Evolutionary conservation across 2,329 filamentous ascomycete species (phyloP), one percentile per base, ranked within the genome.

Genomic region (Penicillium expansum): DNA sequence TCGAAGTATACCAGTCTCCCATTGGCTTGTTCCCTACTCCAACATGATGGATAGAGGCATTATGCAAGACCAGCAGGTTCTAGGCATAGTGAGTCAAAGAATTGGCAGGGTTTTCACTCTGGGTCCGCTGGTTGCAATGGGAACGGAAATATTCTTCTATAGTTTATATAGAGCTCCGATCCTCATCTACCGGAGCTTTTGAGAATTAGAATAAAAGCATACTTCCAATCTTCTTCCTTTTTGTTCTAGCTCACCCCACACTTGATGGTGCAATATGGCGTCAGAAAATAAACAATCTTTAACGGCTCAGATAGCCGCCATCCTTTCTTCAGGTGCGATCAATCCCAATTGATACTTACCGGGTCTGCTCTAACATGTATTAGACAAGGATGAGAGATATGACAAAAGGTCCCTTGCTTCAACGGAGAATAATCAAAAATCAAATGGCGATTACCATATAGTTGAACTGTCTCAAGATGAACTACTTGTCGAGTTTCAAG

Each of bases 401-500:
- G 51, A 57, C 8, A 45, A 60, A 8, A 51, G 50, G 5, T 29
- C 52, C 30, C 18, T 24, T 13, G 27, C 57, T 20, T 50, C 56
- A 47, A 50, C 44, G 30, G 44, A 9, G 27, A 51, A 7, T 41
- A 55, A 47, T 9, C 8, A 45, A 16, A 37, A 13, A 6, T 18
- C 50, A 45, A 47, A 60, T 33, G 48, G 51, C 16, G 48, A 64
- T 38, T 70, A 66, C 35, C 63, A 44, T 22, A 52, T 70, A 37
- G 47, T 63, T 50, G 52, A 64, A 49, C 6, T 66, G 9, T 61
- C 62, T 18, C 51, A 55, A n/a, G 32, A 65, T 54, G 53, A 67
- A 56, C 61, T 61, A 11, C 52, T 70, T 20, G 67, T 70, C 44
- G 66, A 65, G n/a, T 71, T 70, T 39, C 54, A 59, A 16, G 60